These are phyloP conservation scores for Ambrosia hybrid DNA, from an alignment of 140 eudicot genomes.

Conservation along the genomic window DNA sequence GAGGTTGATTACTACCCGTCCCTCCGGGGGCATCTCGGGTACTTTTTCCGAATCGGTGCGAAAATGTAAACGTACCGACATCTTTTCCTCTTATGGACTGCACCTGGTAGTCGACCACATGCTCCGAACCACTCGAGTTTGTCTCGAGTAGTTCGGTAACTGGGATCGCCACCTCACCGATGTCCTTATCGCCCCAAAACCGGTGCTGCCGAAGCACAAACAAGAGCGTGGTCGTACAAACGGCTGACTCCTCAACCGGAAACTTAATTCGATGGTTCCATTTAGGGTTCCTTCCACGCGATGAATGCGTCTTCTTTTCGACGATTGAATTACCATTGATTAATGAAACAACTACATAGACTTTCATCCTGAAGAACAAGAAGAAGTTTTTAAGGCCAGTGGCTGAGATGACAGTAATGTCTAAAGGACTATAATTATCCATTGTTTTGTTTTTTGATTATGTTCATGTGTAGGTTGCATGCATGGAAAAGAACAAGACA, in stretches of 20 bases:
- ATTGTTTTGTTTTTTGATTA: constrained; percentile 33
- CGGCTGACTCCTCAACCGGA: constrained; percentile 46
- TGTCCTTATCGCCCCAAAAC: constrained; percentile 48
- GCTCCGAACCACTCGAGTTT: constrained; percentile 19
- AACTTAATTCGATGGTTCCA: constrained; percentile 75
- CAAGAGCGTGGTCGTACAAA: constrained; percentile 42
- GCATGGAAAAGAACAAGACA: constrained; percentile 33
- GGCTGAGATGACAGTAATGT: constrained; percentile 64
- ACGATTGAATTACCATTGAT: constrained; percentile 43
- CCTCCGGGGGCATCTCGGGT: neutral
- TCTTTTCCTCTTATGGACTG: constrained; percentile 45
- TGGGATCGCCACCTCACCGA: constrained; percentile 68
- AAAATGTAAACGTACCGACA: constrained; percentile 57
- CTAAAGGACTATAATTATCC: constrained; percentile 65
- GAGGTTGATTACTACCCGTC: constrained; percentile 10
- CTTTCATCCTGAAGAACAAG: constrained; percentile 60
- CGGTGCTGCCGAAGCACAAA: constrained; percentile 50
- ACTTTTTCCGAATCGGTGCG: constrained; percentile 31
- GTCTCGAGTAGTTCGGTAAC: constrained; percentile 45
- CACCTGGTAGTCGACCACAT: constrained; percentile 50
- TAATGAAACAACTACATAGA: constrained; percentile 53
- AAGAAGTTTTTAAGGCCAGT: constrained; percentile 48
- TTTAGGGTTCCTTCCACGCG: constrained; percentile 48
- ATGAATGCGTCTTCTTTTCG: constrained; percentile 46
- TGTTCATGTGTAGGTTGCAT: constrained; percentile 35